Evolutionary conservation across 2,329 filamentous ascomycete species (phyloP), one percentile per base, ranked within the genome.

Genomic region (Diaporthe nobilis): DNA sequence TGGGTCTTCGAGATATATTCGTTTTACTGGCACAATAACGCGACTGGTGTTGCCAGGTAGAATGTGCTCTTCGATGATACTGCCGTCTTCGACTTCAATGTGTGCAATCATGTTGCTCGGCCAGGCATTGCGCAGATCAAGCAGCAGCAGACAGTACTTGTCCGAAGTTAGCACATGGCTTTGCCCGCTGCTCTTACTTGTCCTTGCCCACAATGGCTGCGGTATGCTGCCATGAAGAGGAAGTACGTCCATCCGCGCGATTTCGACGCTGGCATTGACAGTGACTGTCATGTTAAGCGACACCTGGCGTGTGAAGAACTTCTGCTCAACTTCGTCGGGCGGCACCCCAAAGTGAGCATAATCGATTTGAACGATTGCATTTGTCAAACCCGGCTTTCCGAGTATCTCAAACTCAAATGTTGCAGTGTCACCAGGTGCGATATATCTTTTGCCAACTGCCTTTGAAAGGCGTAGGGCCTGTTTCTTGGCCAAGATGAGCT

Each of bases 111-210:
- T 90, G 67, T 93, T 92, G 80, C 91, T 94, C 2, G 95, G 95
- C 96, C 96, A 98, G 0, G 94, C 92, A 81, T 98, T 98, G 74
- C 95, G 92, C 39, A 98, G 87, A 83, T 98, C 96, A 70, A 98
- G 87, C 2, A 97, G 87, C 3, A 98, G 85, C 51, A 98, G 87
- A 81, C 95, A 97, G 80, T 95, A 92, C 55, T 95, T 91, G 71
- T 91, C 91, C 78, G 80, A 86, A 80, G 83, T 88, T 77, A 74
- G 84, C 80, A 58, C 88, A 81, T 51, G 84, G 9, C 77, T 78
- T 6, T 81, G 77, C 8, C 79, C 79, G 0, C 81, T 80, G 4
- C 83, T 81, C 3, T 82, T 80, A 31, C 83, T 82, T 25, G 87
- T 81, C 3, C 86, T 85, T 71, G 84, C 81, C 91, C 94, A 95